phyloP scores from a whole-genome alignment of 1,139 yeast genomes.

The Hyphopichia khmerensis region DNA sequence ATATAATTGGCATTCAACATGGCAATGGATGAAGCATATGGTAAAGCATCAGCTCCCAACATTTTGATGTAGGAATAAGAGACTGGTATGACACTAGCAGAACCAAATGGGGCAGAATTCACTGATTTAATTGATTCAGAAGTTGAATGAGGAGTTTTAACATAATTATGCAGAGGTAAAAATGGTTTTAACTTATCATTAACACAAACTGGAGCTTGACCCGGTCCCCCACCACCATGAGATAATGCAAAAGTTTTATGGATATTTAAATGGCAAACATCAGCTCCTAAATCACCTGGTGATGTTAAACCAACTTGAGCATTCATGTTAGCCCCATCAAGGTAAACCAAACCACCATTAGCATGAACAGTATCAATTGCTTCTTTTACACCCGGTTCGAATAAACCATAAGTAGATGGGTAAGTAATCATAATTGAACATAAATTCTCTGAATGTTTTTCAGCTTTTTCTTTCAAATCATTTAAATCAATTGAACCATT shows the following conservation, averaged over 20 bases:
- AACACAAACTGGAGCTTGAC: constrained; percentile 98
- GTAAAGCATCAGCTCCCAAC: constrained; percentile 84
- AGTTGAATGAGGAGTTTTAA: constrained; percentile 55
- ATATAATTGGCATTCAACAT: constrained; percentile 94
- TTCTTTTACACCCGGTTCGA: constrained; percentile 84
- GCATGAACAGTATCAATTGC: constrained; percentile 84
- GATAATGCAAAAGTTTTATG: constrained; percentile 98
- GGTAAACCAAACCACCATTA: constrained; percentile 91
- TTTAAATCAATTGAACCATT: constrained; percentile 84
- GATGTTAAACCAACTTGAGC: constrained; percentile 97
- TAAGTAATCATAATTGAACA: constrained; percentile 96
- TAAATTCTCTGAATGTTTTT: constrained; percentile 61
- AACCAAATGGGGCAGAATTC: constrained; percentile 93
- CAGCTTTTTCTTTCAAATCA: constrained; percentile 75
- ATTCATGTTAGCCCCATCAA: constrained; percentile 99
- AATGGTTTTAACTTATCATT: constrained; percentile 77
- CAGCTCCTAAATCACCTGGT: constrained; percentile 98
- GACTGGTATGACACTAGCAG: constrained; percentile 90
- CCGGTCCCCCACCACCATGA: constrained; percentile 99
- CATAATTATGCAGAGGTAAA: constrained; percentile 75
- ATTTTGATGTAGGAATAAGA: constrained; percentile 93
- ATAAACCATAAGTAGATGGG: constrained; percentile 95
- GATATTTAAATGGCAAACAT: constrained; percentile 93
- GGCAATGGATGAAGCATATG: constrained; percentile 83
- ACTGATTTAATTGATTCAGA: constrained; percentile 69